These are phyloP conservation scores for Talaromyces sp. DNA, from an alignment of 2,329 filamentous ascomycete species.

Conservation along the genomic window DNA sequence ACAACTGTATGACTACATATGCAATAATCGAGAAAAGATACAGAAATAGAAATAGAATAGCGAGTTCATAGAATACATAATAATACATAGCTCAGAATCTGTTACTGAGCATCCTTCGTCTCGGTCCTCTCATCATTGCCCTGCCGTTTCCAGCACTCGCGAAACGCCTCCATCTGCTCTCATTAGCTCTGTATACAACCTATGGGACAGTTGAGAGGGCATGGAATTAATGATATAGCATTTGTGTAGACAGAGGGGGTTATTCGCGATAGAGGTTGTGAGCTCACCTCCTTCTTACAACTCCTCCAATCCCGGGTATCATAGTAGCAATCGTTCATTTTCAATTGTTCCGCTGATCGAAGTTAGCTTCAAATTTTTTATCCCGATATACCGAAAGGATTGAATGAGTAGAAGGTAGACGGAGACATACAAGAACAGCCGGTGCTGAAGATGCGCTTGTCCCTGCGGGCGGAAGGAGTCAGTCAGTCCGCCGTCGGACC, in stretches of 20 bases:
- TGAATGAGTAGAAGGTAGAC: no score
- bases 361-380: background rate
- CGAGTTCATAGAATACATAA: background rate
- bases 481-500: constrained; percentile 15
- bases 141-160: constrained; percentile 85
- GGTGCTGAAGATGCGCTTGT: constrained; percentile 95
- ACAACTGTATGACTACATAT: background rate
- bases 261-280: background rate
- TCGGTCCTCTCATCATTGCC: constrained; percentile 81
- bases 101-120: constrained; percentile 61
- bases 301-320: constrained; percentile 94
- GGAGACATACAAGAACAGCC: constrained; percentile 74
- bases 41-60: background rate
- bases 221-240: no score
- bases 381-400: background rate
- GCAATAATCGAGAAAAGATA: no score
- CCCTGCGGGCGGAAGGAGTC: constrained; percentile 56
- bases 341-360: constrained; percentile 72
- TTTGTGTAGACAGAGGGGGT: background rate
- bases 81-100: background rate
- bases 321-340: constrained; percentile 92
- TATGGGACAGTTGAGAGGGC: no score
- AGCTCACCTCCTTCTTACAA: constrained; percentile 79
- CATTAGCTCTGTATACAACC: background rate
- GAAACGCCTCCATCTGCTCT: constrained; percentile 74